Conservation (phyloP, 176 grass and related monocot genomes). For the Carex cristatella region DNA sequence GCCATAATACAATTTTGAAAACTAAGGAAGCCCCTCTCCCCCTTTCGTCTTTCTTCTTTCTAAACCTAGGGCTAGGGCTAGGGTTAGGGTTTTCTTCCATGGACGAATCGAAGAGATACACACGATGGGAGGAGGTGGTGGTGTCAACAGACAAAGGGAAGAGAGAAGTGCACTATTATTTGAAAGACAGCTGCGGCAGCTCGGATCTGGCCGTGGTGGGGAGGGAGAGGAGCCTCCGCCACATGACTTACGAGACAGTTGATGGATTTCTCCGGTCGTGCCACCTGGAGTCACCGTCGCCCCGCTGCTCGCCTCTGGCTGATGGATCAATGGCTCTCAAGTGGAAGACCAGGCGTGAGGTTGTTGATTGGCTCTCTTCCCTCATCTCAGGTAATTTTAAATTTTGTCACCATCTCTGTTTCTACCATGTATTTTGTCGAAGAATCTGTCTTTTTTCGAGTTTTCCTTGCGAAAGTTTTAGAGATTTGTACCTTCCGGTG, state of each 20-base stretch:
- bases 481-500: not conserved
- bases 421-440: not conserved
- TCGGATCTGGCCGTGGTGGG: conserved; percentile 78
- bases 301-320: conserved; percentile 14
- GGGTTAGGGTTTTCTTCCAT: conserved; percentile 43
- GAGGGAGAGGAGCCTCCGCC: conserved; percentile 76
- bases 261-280: conserved; percentile 45
- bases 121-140: conserved; percentile 84
- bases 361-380: conserved; percentile 84
- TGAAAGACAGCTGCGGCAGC: conserved; percentile 35
- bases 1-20: not conserved
- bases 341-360: conserved; percentile 86
- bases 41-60: not conserved
- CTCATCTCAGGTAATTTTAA: conserved; percentile 60
- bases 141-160: conserved; percentile 83
- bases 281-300: conserved; percentile 29
- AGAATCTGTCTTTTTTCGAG: not conserved
- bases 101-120: conserved; percentile 46
- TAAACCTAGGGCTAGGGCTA: conserved; percentile 30
- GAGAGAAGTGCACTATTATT: conserved; percentile 90
- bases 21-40: not conserved
- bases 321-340: conserved; percentile 22
- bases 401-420: not conserved
- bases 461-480: not conserved
- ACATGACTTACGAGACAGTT: conserved; percentile 80